A percentile compares a stretch with the other conserved stretches of the same genome.
Evolutionary conservation across 2,329 filamentous ascomycete genomes (phyloP).

Genomic region (Hymenoscyphus occultus): DNA sequence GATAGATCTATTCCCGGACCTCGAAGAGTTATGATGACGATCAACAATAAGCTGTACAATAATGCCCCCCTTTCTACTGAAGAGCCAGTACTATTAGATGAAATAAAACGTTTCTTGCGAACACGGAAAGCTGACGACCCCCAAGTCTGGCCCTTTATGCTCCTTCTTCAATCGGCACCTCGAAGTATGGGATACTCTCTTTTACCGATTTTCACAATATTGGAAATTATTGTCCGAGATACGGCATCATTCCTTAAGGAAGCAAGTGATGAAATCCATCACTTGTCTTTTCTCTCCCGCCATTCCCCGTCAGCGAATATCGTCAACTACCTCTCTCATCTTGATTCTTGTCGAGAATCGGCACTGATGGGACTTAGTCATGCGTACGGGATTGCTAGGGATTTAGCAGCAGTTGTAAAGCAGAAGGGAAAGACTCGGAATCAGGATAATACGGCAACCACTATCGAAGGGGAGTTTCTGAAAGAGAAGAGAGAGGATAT

Average conservation of each 20-base stretch:
- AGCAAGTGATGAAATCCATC: slow-evolving; percentile 16
- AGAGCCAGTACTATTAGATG: slow-evolving; percentile 6
- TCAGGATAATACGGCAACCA: slow-evolving; percentile 5
- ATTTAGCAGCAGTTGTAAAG: slow-evolving; percentile 11
- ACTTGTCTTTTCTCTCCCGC: slow-evolving; percentile 4
- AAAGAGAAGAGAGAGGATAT: slow-evolving; percentile 17
- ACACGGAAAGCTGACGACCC: slow-evolving; percentile 13
- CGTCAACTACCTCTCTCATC: slow-evolving; percentile 18
- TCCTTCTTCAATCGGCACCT: slow-evolving; percentile 12
- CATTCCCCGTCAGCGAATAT: not conserved
- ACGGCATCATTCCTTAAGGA: slow-evolving; percentile 17
- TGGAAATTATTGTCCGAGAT: slow-evolving; percentile 16
- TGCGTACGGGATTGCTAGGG: slow-evolving; percentile 10
- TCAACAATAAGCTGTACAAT: slow-evolving; percentile 6
- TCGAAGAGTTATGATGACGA: slow-evolving; percentile 17
- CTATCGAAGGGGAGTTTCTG: slow-evolving; percentile 13
- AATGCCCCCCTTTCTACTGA: not conserved
- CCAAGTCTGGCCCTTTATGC: slow-evolving; percentile 17
- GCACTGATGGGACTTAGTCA: slow-evolving; percentile 9
- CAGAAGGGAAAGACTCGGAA: not conserved
- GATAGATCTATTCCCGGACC: slow-evolving; percentile 12
- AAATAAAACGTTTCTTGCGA: slow-evolving; percentile 13
- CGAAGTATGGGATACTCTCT: slow-evolving; percentile 12
- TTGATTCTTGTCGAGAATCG: slow-evolving; percentile 14
- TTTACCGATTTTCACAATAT: slow-evolving; percentile 17